Evolutionary conservation across 2,329 filamentous ascomycete species (phyloP).

Genomic region (Orbilia ellipsospora): DNA sequence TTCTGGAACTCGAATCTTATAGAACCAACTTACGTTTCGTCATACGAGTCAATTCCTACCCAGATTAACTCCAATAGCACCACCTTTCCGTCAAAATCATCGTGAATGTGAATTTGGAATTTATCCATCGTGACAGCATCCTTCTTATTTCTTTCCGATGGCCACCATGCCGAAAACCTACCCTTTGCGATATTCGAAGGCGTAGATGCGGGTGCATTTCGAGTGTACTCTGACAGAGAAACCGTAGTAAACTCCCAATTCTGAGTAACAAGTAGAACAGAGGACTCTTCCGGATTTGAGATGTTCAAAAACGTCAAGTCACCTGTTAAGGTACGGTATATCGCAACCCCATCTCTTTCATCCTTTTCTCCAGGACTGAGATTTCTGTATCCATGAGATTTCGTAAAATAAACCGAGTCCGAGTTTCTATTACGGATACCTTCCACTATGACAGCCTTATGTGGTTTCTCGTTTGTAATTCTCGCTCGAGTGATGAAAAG

Average conservation of each 20-base stretch:
- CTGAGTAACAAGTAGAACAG: conserved; percentile 22
- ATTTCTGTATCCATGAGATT: conserved; percentile 17
- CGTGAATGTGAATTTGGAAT: conserved; percentile 36
- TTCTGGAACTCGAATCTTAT: too few relatives aligned
- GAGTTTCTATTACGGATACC: conserved; percentile 11
- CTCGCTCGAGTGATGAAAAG: conserved; percentile 20
- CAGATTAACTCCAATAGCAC: conserved; percentile 24
- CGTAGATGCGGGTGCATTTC: background rate
- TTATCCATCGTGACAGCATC: conserved; percentile 12
- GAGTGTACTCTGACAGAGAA: conserved; percentile 23
- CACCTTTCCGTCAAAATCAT: conserved; percentile 39
- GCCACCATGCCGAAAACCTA: conserved; percentile 16
- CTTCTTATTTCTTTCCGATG: background rate
- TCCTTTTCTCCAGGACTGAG: background rate
- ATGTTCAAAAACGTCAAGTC: conserved; percentile 37
- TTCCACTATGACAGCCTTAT: conserved; percentile 18
- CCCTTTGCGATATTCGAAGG: background rate
- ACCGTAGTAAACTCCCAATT: conserved; percentile 30
- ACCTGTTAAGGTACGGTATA: conserved; percentile 20
- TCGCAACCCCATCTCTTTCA: conserved; percentile 14
- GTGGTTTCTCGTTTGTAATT: conserved; percentile 13
- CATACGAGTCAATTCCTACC: too few relatives aligned
- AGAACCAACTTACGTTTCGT: too few relatives aligned
- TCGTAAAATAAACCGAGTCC: conserved; percentile 39
- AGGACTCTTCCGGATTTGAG: conserved; percentile 22